Conservation (phyloP, 768 basidiomycete genomes). For the Hypholoma fasciculare region DNA sequence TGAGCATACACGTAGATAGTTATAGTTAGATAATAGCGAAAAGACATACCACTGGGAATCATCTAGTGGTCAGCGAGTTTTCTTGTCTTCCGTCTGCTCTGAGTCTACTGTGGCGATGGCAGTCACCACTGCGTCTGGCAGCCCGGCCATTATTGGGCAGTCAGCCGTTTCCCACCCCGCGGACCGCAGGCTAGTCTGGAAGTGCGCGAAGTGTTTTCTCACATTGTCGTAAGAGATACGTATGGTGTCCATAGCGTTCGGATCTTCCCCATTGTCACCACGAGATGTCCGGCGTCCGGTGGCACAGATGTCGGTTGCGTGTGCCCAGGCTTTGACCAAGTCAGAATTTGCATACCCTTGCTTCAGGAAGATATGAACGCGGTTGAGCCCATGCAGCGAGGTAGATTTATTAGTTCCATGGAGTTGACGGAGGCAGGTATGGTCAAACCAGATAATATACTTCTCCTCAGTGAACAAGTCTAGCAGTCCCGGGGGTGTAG, state of each 20-base stretch:
- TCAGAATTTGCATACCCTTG: slow-evolving; percentile 46
- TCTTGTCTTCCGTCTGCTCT: slow-evolving; percentile 17
- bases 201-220: not conserved
- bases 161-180: slow-evolving; percentile 22
- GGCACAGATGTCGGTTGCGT: slow-evolving; percentile 38
- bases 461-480: slow-evolving; percentile 42
- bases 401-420: not conserved
- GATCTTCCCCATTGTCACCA: not conserved
- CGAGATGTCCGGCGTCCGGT: not conserved
- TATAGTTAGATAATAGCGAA: too few species aligned
- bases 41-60: too few species aligned
- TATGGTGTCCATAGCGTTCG: not conserved
- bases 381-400: slow-evolving; percentile 18
- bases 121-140: slow-evolving; percentile 29
- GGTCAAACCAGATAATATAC: slow-evolving; percentile 57
- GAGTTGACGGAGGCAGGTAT: slow-evolving; percentile 17
- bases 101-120: not conserved
- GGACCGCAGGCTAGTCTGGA: slow-evolving; percentile 1
- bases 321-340: slow-evolving; percentile 58
- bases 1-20: not conserved
- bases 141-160: slow-evolving; percentile 27
- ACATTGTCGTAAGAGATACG: slow-evolving; percentile 2
- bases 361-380: slow-evolving; percentile 49
- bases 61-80: slow-evolving; percentile 13
- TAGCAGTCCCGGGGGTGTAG: slow-evolving; percentile 31